Percentiles rank a stretch among this genome's conserved stretches.
Evolutionary conservation across 306 rosid genomes (phyloP).

Genomic region (Vicia sativa): DNA sequence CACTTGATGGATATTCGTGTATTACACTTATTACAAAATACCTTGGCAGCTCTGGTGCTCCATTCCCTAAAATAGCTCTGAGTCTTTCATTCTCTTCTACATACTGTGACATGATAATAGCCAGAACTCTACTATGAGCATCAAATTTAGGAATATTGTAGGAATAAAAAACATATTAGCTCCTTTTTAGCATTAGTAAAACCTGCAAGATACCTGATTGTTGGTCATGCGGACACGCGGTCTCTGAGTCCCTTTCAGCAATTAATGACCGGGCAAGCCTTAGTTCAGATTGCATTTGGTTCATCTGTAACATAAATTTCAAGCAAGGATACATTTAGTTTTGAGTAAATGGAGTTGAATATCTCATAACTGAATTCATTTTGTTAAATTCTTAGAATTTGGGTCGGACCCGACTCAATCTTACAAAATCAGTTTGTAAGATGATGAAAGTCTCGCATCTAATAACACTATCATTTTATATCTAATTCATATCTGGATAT

Average conservation of each 20-base stretch:
- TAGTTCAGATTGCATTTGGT: constrained; percentile 86
- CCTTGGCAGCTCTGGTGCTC: constrained; percentile 99
- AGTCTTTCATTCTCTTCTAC: constrained; percentile 98
- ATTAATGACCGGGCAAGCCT: constrained; percentile 94
- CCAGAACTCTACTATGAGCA: constrained; percentile 28
- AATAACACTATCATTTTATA: neutral
- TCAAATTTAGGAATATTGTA: neutral
- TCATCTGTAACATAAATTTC: constrained; percentile 63
- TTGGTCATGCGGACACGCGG: constrained; percentile 75
- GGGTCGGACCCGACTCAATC: neutral
- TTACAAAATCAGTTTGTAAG: neutral
- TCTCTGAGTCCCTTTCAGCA: constrained; percentile 90
- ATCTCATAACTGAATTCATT: constrained; percentile 12
- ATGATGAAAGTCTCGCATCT: neutral
- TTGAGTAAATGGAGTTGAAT: neutral
- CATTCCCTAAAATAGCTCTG: constrained; percentile 96
- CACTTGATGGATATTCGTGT: neutral
- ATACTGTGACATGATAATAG: constrained; percentile 51
- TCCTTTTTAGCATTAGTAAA: constrained; percentile 10
- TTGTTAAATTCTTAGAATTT: neutral
- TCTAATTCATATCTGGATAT: too few relatives aligned
- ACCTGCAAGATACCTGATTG: constrained; percentile 63
- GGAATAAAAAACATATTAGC: neutral
- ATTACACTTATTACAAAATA: constrained; percentile 37
- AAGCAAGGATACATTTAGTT: constrained; percentile 12